Evolutionary conservation across 495 filamentous ascomycete genomes (phyloP).

Genomic region (Tuber melanosporum): DNA sequence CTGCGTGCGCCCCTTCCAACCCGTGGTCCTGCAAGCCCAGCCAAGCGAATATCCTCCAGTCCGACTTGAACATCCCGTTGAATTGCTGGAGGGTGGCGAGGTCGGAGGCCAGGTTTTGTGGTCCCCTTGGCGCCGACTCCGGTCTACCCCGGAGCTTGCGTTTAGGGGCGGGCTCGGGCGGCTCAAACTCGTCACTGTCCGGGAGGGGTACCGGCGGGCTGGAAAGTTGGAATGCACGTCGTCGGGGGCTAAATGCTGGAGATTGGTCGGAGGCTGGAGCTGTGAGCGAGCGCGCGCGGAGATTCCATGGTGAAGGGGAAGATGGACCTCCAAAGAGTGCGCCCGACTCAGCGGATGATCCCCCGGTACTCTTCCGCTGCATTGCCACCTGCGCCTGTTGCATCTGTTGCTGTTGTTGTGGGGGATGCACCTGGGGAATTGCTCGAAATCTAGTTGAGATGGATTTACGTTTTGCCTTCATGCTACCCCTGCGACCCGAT

Average conservation of each 20-base stretch:
- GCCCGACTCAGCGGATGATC: too few species aligned
- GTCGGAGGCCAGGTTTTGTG: background rate
- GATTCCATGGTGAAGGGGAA: too few species aligned
- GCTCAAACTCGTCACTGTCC: too few species aligned
- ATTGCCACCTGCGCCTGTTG: background rate
- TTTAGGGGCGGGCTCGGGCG: too few species aligned
- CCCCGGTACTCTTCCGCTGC: too few species aligned
- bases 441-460: too few species aligned
- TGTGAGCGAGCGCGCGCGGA: too few species aligned
- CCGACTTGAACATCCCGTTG: background rate
- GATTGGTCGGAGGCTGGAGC: background rate
- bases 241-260: background rate
- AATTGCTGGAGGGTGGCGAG: background rate
- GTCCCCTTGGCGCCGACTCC: background rate
- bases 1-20: background rate
- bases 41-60: background rate
- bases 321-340: too few species aligned
- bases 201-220: too few species aligned
- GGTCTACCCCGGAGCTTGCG: background rate
- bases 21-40: background rate
- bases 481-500: too few species aligned
- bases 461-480: background rate
- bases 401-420: background rate
- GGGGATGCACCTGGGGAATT: too few species aligned
- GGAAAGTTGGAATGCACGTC: too few species aligned